Conservation (phyloP, 257 asterid genomes). For the Rubia yunnanensis region DNA sequence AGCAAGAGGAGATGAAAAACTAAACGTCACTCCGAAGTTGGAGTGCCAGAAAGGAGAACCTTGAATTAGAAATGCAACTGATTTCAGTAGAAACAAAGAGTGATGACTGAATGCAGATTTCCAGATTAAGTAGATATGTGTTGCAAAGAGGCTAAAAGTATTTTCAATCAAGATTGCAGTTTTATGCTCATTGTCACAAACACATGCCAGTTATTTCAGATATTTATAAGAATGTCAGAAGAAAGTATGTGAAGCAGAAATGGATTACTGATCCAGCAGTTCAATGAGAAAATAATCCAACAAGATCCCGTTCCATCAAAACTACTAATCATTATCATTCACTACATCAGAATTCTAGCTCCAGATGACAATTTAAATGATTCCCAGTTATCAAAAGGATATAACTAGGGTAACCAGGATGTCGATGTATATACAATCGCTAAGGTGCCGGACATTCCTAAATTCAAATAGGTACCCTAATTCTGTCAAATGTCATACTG, state of each 20-base stretch:
- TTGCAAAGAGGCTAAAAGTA: neutral
- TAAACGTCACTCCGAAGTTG: slow-evolving; percentile 17
- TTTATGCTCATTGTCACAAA: too few relatives aligned
- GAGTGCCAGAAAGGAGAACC: slow-evolving; percentile 9
- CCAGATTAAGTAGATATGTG: neutral
- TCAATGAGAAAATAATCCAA: neutral
- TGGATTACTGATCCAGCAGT: neutral
- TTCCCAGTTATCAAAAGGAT: neutral
- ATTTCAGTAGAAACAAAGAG: neutral
- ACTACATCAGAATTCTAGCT: neutral
- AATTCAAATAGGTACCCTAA: neutral
- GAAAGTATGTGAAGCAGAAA: neutral
- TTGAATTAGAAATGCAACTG: neutral
- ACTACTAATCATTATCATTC: neutral
- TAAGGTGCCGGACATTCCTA: slow-evolving; percentile 5
- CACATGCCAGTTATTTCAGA: too few relatives aligned
- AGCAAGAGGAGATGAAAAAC: slow-evolving; percentile 18
- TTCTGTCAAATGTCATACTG: slow-evolving; percentile 10
- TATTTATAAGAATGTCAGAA: neutral
- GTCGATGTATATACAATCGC: slow-evolving; percentile 8
- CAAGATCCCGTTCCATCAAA: neutral
- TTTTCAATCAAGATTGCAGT: too few relatives aligned
- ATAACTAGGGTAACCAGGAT: neutral
- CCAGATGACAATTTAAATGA: neutral
- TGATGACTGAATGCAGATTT: neutral